Conservation (phyloP, 768 basidiomycete species). For the Lentinus tigrinus region DNA sequence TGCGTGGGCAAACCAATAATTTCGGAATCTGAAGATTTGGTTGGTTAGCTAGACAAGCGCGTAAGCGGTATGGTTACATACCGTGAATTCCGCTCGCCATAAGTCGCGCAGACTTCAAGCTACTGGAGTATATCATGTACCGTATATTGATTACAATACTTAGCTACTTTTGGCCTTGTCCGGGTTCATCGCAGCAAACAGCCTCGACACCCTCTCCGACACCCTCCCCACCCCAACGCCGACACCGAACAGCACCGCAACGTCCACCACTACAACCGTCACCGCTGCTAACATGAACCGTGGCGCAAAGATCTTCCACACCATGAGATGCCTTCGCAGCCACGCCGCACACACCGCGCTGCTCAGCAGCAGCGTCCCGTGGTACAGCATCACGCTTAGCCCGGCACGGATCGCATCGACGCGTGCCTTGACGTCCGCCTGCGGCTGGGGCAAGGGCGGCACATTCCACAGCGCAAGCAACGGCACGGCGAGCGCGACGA, state of each 20-base stretch:
- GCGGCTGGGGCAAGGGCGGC: constrained; percentile 48
- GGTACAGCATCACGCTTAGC: constrained; percentile 71
- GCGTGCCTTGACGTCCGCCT: constrained; percentile 31
- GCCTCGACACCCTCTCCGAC: constrained; percentile 17
- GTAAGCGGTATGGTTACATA: no score
- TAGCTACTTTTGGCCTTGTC: background rate
- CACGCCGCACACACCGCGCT: constrained; percentile 72
- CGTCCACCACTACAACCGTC: constrained; percentile 68
- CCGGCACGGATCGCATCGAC: constrained; percentile 49
- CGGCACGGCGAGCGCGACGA: constrained; percentile 66
- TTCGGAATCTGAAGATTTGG: no score
- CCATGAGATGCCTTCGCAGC: constrained; percentile 87
- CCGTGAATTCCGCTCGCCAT: no score
- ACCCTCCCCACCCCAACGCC: constrained; percentile 55
- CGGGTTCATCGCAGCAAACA: constrained; percentile 27
- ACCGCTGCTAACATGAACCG: constrained; percentile 81
- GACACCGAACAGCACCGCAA: constrained; percentile 62
- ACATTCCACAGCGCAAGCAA: constrained; percentile 84
- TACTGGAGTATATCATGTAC: no score
- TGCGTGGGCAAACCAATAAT: no score
- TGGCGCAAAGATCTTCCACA: constrained; percentile 99
- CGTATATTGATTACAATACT: no score
- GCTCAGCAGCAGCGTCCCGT: constrained; percentile 60
- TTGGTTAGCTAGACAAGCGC: no score
- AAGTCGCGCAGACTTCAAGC: no score